phyloP scores from a whole-genome alignment of 106 monocot species.

The Hemerocallis citrina region DNA sequence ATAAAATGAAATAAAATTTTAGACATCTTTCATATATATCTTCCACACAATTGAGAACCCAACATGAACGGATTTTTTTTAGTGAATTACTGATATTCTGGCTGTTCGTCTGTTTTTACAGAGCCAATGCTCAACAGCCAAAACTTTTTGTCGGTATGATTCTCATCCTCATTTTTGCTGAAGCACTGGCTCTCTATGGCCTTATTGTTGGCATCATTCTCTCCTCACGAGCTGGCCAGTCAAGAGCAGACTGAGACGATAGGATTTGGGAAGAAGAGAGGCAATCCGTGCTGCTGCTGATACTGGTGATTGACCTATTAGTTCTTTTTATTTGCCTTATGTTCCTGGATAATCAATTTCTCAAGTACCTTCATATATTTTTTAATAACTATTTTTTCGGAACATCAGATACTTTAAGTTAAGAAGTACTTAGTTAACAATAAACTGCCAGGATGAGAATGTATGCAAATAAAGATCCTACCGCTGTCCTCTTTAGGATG shows the following conservation, averaged over 20 bases:
- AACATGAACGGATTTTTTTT: too few species aligned
- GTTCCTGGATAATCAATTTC: neutral
- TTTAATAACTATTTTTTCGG: neutral
- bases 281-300: neutral
- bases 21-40: too few species aligned
- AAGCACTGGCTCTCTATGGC: conserved; percentile 50
- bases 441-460: neutral
- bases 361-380: neutral
- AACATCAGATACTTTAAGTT: neutral
- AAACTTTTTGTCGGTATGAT: conserved; percentile 63
- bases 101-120: conserved; percentile 20
- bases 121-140: conserved; percentile 57
- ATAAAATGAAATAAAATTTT: too few species aligned
- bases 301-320: neutral
- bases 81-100: too few species aligned
- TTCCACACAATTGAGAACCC: too few species aligned
- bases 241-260: conserved; percentile 31
- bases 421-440: neutral
- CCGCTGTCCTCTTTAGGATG: neutral
- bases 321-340: neutral
- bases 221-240: conserved; percentile 50
- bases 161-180: conserved; percentile 55
- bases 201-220: conserved; percentile 51
- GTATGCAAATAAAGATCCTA: conserved; percentile 3
- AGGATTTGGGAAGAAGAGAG: neutral